phyloP scores from a whole-genome alignment of 2,329 filamentous ascomycete species.

The Cercospora citrullina region DNA sequence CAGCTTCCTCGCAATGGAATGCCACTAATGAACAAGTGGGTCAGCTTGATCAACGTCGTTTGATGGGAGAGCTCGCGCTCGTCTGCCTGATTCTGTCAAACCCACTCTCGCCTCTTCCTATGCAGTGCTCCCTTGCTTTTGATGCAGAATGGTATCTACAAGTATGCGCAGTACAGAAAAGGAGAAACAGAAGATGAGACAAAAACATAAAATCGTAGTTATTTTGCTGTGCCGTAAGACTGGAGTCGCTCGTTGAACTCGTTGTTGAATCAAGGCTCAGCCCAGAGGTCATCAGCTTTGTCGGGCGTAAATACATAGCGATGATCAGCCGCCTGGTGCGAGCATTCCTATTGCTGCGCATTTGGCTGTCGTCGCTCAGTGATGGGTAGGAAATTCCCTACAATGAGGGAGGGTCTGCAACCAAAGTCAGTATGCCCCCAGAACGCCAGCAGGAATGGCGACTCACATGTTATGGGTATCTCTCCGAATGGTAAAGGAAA shows the following conservation, averaged over 20 bases:
- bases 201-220: background rate
- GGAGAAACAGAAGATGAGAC: background rate
- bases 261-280: background rate
- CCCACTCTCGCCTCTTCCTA: background rate
- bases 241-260: background rate
- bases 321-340: background rate
- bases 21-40: background rate
- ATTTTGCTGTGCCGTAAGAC: background rate
- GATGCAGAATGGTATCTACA: background rate
- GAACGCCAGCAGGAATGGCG: background rate
- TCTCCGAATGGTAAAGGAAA: conserved; percentile 93
- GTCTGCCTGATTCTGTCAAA: background rate
- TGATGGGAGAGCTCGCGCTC: background rate
- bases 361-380: conserved; percentile 35
- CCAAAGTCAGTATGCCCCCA: conserved; percentile 3
- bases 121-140: background rate
- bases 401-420: conserved; percentile 81
- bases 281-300: background rate
- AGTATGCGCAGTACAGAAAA: background rate
- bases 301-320: conserved; percentile 1
- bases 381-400: conserved; percentile 94
- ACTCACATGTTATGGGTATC: conserved; percentile 95
- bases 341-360: conserved; percentile 19
- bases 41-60: background rate
- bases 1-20: background rate